Percentiles rank a stretch among this genome's conserved stretches.
These are phyloP conservation scores for Saitozyma sp. DNA, from an alignment of 768 basidiomycete genomes.

Conservation along the genomic window DNA sequence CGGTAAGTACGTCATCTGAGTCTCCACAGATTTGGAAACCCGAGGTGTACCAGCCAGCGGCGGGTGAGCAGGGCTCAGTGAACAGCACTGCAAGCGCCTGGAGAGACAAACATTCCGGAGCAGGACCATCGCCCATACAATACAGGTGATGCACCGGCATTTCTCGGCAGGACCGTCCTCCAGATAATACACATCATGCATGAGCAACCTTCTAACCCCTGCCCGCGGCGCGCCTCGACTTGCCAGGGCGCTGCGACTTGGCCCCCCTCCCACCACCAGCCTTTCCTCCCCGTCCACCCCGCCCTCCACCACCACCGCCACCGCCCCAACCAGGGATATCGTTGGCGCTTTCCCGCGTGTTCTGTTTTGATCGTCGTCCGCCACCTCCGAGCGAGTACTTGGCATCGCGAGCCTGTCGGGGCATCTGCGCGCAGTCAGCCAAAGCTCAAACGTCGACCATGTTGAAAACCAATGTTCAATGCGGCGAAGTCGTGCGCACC, in stretches of 20 bases:
- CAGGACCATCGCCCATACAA: no score
- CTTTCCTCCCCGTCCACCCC: conserved; percentile 52
- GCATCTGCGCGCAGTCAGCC: conserved; percentile 53
- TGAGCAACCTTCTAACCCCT: no score
- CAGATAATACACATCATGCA: no score
- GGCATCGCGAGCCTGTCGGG: conserved; percentile 66
- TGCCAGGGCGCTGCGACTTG: conserved; percentile 3
- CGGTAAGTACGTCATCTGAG: no score
- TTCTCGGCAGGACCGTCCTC: no score
- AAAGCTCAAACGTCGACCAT: not conserved
- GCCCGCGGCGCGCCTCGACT: no score
- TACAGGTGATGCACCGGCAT: no score
- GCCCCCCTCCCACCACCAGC: conserved; percentile 51
- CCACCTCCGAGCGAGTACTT: conserved; percentile 74
- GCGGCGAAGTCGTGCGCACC: conserved; percentile 8
- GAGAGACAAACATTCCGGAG: no score
- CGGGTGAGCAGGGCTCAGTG: no score
- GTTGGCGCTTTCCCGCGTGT: conserved; percentile 77
- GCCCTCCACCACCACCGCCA: conserved; percentile 39
- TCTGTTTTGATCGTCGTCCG: conserved; percentile 69
- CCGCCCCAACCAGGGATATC: conserved; percentile 58
- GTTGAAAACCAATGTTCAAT: not conserved
- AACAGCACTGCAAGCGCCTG: no score
- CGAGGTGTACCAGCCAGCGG: no score
- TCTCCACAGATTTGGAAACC: no score